phyloP scores from a whole-genome alignment of 2,329 filamentous ascomycete species.

The Neoscytalidium dimidiatum region DNA sequence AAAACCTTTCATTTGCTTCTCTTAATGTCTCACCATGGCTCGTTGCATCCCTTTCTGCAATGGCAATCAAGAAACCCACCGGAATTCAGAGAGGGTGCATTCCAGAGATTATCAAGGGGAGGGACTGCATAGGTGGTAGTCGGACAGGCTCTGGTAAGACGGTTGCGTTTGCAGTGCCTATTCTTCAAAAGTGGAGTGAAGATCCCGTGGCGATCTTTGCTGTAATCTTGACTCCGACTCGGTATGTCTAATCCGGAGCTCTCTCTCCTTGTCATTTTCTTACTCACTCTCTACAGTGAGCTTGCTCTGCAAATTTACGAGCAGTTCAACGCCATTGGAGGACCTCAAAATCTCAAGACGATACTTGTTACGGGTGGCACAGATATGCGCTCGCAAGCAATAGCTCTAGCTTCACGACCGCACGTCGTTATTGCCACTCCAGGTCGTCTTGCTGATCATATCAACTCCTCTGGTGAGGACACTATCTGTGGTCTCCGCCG shows the following conservation, averaged over 20 bases:
- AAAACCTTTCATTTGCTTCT: slow-evolving; percentile 67
- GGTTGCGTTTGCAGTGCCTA: slow-evolving; percentile 90
- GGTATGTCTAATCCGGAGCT: slow-evolving; percentile 45
- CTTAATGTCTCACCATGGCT: slow-evolving; percentile 84
- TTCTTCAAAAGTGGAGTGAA: slow-evolving; percentile 88
- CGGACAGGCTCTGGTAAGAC: slow-evolving; percentile 97
- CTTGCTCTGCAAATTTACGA: slow-evolving; percentile 95
- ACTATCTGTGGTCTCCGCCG: slow-evolving; percentile 80
- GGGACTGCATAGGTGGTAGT: slow-evolving; percentile 93
- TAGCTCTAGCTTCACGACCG: slow-evolving; percentile 76
- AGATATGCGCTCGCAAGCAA: slow-evolving; percentile 89
- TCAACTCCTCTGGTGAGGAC: slow-evolving; percentile 86
- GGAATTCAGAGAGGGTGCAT: slow-evolving; percentile 93
- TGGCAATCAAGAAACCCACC: slow-evolving; percentile 86
- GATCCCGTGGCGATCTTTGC: slow-evolving; percentile 92
- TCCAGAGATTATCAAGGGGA: slow-evolving; percentile 84
- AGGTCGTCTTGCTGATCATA: slow-evolving; percentile 89
- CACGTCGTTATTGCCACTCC: slow-evolving; percentile 95
- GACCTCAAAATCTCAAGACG: slow-evolving; percentile 82
- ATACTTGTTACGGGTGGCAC: slow-evolving; percentile 88
- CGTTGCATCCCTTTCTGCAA: slow-evolving; percentile 70
- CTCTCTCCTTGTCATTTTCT: neutral
- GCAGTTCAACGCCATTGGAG: slow-evolving; percentile 90
- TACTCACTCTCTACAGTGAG: slow-evolving; percentile 58
- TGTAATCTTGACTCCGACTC: slow-evolving; percentile 84